Evolutionary conservation across 805 yeast genomes (phyloP), one percentile per base, ranked within the genome.

Genomic region (Cephaloascus albidus): DNA sequence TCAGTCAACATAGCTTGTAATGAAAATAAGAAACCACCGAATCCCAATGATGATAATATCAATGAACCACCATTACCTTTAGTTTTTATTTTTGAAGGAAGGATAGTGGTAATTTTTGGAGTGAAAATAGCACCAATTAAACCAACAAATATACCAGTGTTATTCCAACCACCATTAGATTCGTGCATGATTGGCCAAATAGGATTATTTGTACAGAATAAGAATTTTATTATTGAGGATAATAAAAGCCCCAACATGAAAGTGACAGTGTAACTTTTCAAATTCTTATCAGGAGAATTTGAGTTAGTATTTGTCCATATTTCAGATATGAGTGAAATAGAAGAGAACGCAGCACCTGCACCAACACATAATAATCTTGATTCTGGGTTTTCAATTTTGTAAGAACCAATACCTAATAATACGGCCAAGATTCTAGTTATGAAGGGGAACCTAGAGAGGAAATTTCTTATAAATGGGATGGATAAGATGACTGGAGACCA

Each of bases 161-260:
- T 68, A 58, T 90, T 90, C 69, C 77, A 76, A 12, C 98, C 98
- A 16, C 97, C 96, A 49, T 85, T 88, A 10, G 67, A 73, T 15
- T 69, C 70, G 55, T 88, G 81, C 89, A 93, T 81, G 38, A 89
- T 83, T 20, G 97, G 95, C 98, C 98, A 93, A 36, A 88, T 67
- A 31, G 98, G 98, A 55, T 93, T 93, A 54, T 89, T 89, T 2
- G 97, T 78, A 61, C 75, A 83, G 50, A 71, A 75, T 8, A 81
- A 75, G 61, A 74, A 83, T 54, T 93, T 93, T 16, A 85, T 67
- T 23, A 85, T 74, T 1, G 88, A 75, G 1, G 96, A 78, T 4
- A 78, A 56, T 34, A 85, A 65, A 43, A 93, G 68, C 15, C 98
- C 98, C 20, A 84, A 44, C 1, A 78, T 55, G 46, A 82, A 78